Percentiles rank a stretch among this genome's conserved stretches.
These are phyloP conservation scores for Pseudogymnoascus sp. DNA, from an alignment of 2,329 filamentous ascomycete species.

Conservation along the genomic window DNA sequence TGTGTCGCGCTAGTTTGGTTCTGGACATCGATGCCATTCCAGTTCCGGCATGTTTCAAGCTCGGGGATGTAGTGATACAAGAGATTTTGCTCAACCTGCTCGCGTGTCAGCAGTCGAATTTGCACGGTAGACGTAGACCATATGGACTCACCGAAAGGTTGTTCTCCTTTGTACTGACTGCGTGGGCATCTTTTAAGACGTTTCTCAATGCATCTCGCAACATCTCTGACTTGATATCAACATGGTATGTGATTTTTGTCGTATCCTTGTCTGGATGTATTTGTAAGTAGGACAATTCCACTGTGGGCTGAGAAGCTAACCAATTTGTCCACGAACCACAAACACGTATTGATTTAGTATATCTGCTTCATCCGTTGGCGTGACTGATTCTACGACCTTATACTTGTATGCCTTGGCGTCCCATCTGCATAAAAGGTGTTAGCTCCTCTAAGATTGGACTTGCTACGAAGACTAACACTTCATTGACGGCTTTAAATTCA, in stretches of 20 bases:
- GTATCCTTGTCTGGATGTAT: conserved; percentile 20
- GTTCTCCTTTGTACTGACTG: conserved; percentile 18
- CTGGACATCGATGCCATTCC: not conserved
- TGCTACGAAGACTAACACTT: too few relatives aligned
- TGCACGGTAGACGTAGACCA: not conserved
- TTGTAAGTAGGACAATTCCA: too few relatives aligned
- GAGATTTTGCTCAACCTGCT: conserved; percentile 15
- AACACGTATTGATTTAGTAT: too few relatives aligned
- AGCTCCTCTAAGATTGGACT: too few relatives aligned
- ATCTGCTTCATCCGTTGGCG: conserved; percentile 13
- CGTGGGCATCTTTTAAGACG: conserved; percentile 27
- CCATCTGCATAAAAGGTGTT: conserved; percentile 17
- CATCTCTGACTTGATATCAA: conserved; percentile 29
- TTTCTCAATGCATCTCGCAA: conserved; percentile 27
- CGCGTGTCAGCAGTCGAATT: not conserved
- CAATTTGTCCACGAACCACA: too few relatives aligned
- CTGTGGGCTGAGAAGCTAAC: too few relatives aligned
- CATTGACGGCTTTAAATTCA: too few relatives aligned
- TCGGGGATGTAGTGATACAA: conserved; percentile 17
- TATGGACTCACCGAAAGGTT: too few relatives aligned
- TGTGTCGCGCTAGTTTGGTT: conserved; percentile 1
- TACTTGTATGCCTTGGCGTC: conserved; percentile 26
- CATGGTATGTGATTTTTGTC: conserved; percentile 19
- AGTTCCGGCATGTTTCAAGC: conserved; percentile 11
- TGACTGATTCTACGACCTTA: conserved; percentile 23